A percentile compares a stretch with the other conserved stretches of the same genome.
Evolutionary conservation across 2,329 filamentous ascomycete genomes (phyloP).

Genomic region (Penicillium concentricum): DNA sequence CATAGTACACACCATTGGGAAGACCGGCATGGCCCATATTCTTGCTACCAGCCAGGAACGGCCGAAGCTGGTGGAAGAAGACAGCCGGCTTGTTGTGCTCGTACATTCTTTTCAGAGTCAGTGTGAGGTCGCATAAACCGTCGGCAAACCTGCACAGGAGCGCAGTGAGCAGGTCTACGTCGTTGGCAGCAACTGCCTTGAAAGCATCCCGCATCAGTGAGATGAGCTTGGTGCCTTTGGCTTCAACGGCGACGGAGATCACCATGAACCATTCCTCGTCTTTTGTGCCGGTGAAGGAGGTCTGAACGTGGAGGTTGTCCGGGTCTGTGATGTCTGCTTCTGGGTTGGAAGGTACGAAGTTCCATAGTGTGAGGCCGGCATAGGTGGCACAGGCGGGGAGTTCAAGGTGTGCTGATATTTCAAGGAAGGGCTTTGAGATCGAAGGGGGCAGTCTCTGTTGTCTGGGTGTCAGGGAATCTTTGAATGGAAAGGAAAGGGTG

Average conservation of each 20-base stretch:
- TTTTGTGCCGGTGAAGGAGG: slow-evolving; percentile 40
- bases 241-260: slow-evolving; percentile 54
- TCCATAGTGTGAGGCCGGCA: slow-evolving; percentile 43
- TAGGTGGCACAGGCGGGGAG: slow-evolving; percentile 47
- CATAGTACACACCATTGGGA: slow-evolving; percentile 54
- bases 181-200: slow-evolving; percentile 43
- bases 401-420: slow-evolving; percentile 37
- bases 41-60: slow-evolving; percentile 54
- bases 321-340: slow-evolving; percentile 36
- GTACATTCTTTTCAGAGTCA: slow-evolving; percentile 51
- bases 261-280: slow-evolving; percentile 52
- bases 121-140: slow-evolving; percentile 43
- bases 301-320: slow-evolving; percentile 34
- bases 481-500: not conserved
- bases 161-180: slow-evolving; percentile 38
- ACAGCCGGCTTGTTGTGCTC: slow-evolving; percentile 49
- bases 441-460: slow-evolving; percentile 37
- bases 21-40: slow-evolving; percentile 54
- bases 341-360: slow-evolving; percentile 27
- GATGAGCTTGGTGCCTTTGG: slow-evolving; percentile 48
- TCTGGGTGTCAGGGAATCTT: slow-evolving; percentile 1
- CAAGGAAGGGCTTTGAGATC: slow-evolving; percentile 38
- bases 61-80: slow-evolving; percentile 55
- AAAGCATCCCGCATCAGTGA: slow-evolving; percentile 49
- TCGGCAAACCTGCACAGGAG: slow-evolving; percentile 43